Conservation (phyloP, 2,329 filamentous ascomycete genomes). For the Aschersonia sp. region DNA sequence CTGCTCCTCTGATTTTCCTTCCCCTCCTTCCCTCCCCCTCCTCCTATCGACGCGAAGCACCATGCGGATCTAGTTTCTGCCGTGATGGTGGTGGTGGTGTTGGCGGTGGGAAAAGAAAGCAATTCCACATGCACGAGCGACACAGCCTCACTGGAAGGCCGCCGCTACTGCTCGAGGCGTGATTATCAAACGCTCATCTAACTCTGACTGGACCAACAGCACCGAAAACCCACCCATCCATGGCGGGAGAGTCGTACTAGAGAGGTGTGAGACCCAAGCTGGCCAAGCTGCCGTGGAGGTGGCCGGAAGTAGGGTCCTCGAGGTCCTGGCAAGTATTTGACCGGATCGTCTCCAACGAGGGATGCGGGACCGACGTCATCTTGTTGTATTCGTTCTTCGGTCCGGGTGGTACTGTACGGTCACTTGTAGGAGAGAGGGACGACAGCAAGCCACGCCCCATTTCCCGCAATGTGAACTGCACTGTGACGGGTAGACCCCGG, state of each 20-base stretch:
- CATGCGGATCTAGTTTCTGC: too few relatives aligned
- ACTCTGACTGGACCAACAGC: neutral
- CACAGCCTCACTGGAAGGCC: too few relatives aligned
- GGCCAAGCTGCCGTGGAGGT: neutral
- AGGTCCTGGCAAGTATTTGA: neutral
- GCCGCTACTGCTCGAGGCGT: too few relatives aligned
- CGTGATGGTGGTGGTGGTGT: too few relatives aligned
- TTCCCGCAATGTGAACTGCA: neutral
- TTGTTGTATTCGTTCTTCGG: neutral
- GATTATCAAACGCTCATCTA: too few relatives aligned
- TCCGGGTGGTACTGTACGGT: neutral
- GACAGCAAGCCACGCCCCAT: neutral
- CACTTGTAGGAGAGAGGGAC: neutral
- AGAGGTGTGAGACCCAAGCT: neutral
- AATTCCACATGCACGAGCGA: too few relatives aligned
- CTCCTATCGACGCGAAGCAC: too few relatives aligned
- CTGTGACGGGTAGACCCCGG: neutral
- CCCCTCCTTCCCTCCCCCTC: too few relatives aligned
- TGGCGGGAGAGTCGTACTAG: neutral
- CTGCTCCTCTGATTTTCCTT: too few relatives aligned
- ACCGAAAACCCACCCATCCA: neutral
- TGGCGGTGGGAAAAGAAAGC: too few relatives aligned
- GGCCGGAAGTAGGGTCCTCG: constrained; percentile 6
- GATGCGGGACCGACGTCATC: constrained; percentile 1
- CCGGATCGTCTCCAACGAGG: neutral